These are phyloP conservation scores for Hemerocallis citrina DNA, from an alignment of 106 monocot genomes.

Conservation along the genomic window DNA sequence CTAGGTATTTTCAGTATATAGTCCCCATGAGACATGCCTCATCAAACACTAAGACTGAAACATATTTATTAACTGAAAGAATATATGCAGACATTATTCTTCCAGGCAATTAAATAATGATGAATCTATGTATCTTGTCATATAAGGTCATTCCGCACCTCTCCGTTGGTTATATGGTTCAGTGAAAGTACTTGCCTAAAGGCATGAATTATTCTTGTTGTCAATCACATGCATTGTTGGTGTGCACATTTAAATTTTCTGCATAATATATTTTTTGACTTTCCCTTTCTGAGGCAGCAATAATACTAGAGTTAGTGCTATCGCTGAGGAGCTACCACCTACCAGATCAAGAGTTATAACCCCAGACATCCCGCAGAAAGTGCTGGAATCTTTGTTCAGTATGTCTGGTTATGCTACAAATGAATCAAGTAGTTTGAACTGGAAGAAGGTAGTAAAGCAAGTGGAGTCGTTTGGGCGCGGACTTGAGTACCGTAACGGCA, in stretches of 20 bases:
- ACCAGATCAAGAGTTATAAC: conserved; percentile 7
- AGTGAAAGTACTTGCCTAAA: not conserved
- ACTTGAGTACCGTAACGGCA: conserved; percentile 30
- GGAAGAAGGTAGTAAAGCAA: conserved; percentile 75
- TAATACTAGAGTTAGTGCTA: conserved; percentile 1
- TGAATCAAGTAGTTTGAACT: conserved; percentile 55
- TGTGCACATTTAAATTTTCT: not conserved
- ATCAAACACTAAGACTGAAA: too few relatives aligned
- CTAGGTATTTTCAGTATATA: too few relatives aligned
- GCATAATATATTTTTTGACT: not conserved
- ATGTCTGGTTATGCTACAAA: conserved; percentile 22
- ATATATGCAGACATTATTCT: too few relatives aligned
- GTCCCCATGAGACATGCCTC: too few relatives aligned
- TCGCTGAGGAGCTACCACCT: conserved; percentile 9
- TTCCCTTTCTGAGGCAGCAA: conserved; percentile 17
- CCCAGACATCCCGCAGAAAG: conserved; percentile 50
- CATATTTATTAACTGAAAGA: too few relatives aligned
- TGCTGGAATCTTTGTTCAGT: conserved; percentile 67
- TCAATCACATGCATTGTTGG: not conserved
- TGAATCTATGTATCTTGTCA: too few relatives aligned
- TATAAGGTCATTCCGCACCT: too few relatives aligned
- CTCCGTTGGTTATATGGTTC: too few relatives aligned
- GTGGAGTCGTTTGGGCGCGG: conserved; percentile 62
- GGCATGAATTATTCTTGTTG: not conserved
- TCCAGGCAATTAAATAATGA: too few relatives aligned